phyloP scores from a whole-genome alignment of 2,329 filamentous ascomycete species.

The Aspergillus pseudonomiae region DNA sequence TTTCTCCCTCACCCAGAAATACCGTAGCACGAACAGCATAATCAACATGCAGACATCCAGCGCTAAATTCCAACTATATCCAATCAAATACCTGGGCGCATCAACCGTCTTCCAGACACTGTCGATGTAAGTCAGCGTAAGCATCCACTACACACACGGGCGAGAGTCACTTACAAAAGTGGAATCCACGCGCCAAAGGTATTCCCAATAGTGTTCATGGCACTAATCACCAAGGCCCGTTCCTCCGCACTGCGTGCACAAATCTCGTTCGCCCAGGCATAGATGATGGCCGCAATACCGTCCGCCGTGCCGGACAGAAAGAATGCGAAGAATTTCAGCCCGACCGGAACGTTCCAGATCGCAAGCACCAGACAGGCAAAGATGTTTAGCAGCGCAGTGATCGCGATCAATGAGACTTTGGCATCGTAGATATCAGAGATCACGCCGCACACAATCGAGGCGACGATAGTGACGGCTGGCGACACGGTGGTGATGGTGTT shows the following conservation, averaged over 20 bases:
- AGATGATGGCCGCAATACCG: conserved; percentile 27
- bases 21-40: conserved; percentile 23
- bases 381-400: background rate
- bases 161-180: conserved; percentile 21
- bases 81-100: conserved; percentile 31
- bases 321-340: conserved; percentile 8
- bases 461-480: conserved; percentile 1
- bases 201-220: conserved; percentile 37
- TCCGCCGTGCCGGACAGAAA: conserved; percentile 24
- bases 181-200: conserved; percentile 34
- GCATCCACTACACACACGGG: background rate
- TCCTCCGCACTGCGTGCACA: conserved; percentile 37
- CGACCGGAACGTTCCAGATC: conserved; percentile 2
- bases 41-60: conserved; percentile 33
- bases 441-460: conserved; percentile 5
- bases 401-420: background rate
- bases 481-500: conserved; percentile 5
- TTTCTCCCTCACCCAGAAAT: conserved; percentile 23
- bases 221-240: conserved; percentile 27
- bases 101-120: conserved; percentile 34
- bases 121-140: background rate
- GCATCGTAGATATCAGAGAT: conserved; percentile 5
- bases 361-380: conserved; percentile 3
- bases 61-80: conserved; percentile 33
- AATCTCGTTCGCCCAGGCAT: conserved; percentile 29